Evolutionary conservation across 148 eudicot genomes (phyloP), one percentile per base, ranked within the genome.

Genomic region (Rhododendron simsii): DNA sequence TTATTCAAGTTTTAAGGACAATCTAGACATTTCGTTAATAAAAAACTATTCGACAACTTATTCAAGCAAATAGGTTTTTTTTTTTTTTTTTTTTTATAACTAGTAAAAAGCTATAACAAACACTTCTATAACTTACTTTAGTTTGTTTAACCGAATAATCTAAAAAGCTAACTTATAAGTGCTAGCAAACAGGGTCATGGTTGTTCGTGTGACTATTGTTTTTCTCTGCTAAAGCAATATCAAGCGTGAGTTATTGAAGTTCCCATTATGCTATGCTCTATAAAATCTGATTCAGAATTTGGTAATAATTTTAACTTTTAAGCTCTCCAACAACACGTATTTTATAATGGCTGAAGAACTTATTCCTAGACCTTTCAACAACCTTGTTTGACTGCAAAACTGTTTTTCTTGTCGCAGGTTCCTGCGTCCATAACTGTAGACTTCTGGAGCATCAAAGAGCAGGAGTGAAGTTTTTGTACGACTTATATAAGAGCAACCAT

Each of bases 381-480:
- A n/a, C 51, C 1, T 33, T 65, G 50, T 41, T 50, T 67, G 23
- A 79, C 18, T 4, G 12, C 12, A 18, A 63, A 77, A 47, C n/a
- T 26, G 7, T 63, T 45, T 83, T 80, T 71, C 35, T 45, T 84
- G 53, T 86, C 84, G 63, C 86, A 97, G 99, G 98, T 97, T 77
- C 99, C 99, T 84, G 95, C 99, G 20, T 94, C 98, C 39, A 94
- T 97, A 69, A 97, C 84, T 93, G 99, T 88, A 93, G 99, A 89
- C 95, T 97, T 87, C 87, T 96, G 87, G 92, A 91, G 83, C 99
- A 97, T 90, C 99, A 97, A 91, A 89, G 98, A 79, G 91, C 39
- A 59, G 99, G 99, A 57, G 98, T 95, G 80, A 89, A 91, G 86
- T 97, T 97, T 88, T 87, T 97, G 83, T 95, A 94, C 83, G 87